Conservation (phyloP, 2,329 filamentous ascomycete species). For the Furcasterigmium sp. region DNA sequence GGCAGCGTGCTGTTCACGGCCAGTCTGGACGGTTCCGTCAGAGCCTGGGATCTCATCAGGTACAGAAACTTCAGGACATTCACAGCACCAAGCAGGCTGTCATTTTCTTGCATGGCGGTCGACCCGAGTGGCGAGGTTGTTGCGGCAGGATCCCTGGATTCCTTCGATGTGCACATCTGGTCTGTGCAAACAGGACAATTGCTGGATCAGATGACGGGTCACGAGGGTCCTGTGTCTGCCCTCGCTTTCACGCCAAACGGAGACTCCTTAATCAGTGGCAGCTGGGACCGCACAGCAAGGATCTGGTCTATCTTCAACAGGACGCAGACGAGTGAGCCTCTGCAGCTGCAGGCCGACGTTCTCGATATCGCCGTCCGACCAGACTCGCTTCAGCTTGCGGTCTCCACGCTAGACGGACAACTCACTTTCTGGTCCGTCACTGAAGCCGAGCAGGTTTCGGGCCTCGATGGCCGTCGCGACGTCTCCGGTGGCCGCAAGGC, state of each 20-base stretch:
- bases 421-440: constrained; percentile 91
- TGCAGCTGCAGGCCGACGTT: constrained; percentile 89
- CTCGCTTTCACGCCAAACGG: constrained; percentile 87
- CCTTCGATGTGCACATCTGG: constrained; percentile 97
- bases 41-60: constrained; percentile 93
- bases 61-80: constrained; percentile 98
- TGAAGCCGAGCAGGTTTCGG: constrained; percentile 79
- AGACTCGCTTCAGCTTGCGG: constrained; percentile 84
- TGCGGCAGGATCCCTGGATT: constrained; percentile 90
- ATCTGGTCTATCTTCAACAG: constrained; percentile 95
- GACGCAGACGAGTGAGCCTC: constrained; percentile 89
- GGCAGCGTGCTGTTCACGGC: constrained; percentile 95
- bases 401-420: constrained; percentile 90
- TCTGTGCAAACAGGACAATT: constrained; percentile 96
- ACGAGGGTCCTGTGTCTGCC: constrained; percentile 88
- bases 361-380: constrained; percentile 81
- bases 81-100: constrained; percentile 83
- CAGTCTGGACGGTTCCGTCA: constrained; percentile 86
- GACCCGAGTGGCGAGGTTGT: constrained; percentile 96
- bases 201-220: constrained; percentile 82
- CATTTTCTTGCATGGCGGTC: constrained; percentile 92
- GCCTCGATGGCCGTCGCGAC: constrained; percentile 85
- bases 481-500: constrained; percentile 88
- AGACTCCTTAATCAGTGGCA: constrained; percentile 78
- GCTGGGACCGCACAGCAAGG: constrained; percentile 93